A percentile compares a stretch with the other conserved stretches of the same genome.
Evolutionary conservation across 2,329 filamentous ascomycete genomes (phyloP).

Genomic region (Diaporthe destruens): DNA sequence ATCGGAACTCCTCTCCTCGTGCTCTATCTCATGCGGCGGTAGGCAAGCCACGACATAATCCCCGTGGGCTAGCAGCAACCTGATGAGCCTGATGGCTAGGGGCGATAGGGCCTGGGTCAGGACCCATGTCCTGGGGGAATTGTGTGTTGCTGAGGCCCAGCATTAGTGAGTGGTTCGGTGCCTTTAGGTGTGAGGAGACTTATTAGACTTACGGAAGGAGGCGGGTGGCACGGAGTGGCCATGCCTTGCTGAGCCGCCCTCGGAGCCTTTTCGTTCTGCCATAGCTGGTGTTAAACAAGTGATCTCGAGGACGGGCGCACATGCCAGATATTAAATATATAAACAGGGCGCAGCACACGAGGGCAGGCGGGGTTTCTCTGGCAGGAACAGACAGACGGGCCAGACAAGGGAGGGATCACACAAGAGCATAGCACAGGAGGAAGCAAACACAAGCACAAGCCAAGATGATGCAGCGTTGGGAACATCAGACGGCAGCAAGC

Average conservation of each 20-base stretch:
- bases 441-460: slow-evolving; percentile 43
- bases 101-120: slow-evolving; percentile 89
- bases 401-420: slow-evolving; percentile 38
- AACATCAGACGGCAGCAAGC: slow-evolving; percentile 36
- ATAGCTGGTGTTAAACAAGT: slow-evolving; percentile 47
- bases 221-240: slow-evolving; percentile 60
- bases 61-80: slow-evolving; percentile 87
- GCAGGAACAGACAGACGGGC: slow-evolving; percentile 25
- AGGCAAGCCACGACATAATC: slow-evolving; percentile 91
- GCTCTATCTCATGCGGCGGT: slow-evolving; percentile 81
- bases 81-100: slow-evolving; percentile 84
- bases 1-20: slow-evolving; percentile 80
- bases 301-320: slow-evolving; percentile 29
- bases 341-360: slow-evolving; percentile 16
- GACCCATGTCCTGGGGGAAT: slow-evolving; percentile 90
- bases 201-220: slow-evolving; percentile 62
- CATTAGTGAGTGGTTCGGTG: slow-evolving; percentile 46
- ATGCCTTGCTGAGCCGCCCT: slow-evolving; percentile 57
- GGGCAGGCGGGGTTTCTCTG: slow-evolving; percentile 6
- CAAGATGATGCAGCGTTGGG: slow-evolving; percentile 40
- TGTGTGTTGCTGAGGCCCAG: slow-evolving; percentile 69
- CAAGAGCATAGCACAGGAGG: slow-evolving; percentile 40
- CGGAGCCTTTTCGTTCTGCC: slow-evolving; percentile 61
- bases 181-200: slow-evolving; percentile 23
- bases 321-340: slow-evolving; percentile 36